Percentiles rank a stretch among this genome's conserved stretches.
Conservation (phyloP, 306 rosid species). For the Prunus persica region Prunus_persica_NCBIv2 NC_034009.1:8029001-8029500, state of each 20-base stretch:
- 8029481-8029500: too few species aligned
- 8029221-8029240: not conserved
- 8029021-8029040: not conserved
- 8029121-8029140: not conserved
- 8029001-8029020: not conserved
- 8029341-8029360: too few species aligned
- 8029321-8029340: too few species aligned
- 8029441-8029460: too few species aligned
- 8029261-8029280: not conserved
- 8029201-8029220: not conserved
- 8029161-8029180: constrained; percentile 15
- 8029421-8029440: too few species aligned
- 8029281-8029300: not conserved
- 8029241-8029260: not conserved
- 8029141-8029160: constrained; percentile 20
- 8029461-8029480: too few species aligned
- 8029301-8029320: not conserved
- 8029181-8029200: not conserved
- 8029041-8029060: not conserved
- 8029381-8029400: too few species aligned
- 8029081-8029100: not conserved
- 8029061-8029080: not conserved
- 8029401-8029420: too few species aligned
- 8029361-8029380: too few species aligned
- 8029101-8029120: not conserved